These are phyloP conservation scores for Globisporangium camurandrum DNA, from an alignment of 352 stramenopile species.

Conservation along the genomic window DNA sequence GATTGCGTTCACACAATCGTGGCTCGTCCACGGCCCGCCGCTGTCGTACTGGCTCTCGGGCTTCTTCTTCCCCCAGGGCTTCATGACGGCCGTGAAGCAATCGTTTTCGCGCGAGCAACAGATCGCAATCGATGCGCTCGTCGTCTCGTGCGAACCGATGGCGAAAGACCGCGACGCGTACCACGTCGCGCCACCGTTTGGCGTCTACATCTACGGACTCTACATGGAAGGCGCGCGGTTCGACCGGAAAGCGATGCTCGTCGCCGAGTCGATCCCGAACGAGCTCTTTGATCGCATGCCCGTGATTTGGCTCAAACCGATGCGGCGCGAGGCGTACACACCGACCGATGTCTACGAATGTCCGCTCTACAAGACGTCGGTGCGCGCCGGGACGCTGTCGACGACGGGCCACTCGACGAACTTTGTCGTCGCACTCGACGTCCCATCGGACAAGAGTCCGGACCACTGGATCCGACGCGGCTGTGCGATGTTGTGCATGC, in stretches of 20 bases:
- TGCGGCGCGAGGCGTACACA: constrained; percentile 69
- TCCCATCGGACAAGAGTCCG: constrained; percentile 73
- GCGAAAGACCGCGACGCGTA: constrained; percentile 68
- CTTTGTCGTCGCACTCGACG: constrained; percentile 86
- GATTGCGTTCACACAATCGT: constrained; percentile 77
- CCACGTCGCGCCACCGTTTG: constrained; percentile 48
- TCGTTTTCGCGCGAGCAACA: constrained; percentile 85
- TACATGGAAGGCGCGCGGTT: constrained; percentile 94
- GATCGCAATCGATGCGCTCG: constrained; percentile 90
- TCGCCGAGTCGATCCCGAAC: constrained; percentile 86
- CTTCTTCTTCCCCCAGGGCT: constrained; percentile 95
- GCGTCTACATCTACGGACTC: constrained; percentile 92
- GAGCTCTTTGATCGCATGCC: constrained; percentile 89
- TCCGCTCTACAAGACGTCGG: constrained; percentile 92
- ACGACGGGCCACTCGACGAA: constrained; percentile 93
- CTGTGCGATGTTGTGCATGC: constrained; percentile 92
- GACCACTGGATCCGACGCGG: constrained; percentile 92
- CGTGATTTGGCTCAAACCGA: constrained; percentile 88
- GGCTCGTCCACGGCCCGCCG: constrained; percentile 79
- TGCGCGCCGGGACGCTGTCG: constrained; percentile 85
- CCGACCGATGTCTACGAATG: constrained; percentile 82
- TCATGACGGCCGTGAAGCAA: constrained; percentile 94
- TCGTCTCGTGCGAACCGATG: constrained; percentile 79
- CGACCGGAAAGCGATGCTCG: constrained; percentile 57
- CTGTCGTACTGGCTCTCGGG: constrained; percentile 88